These are phyloP conservation scores for Pseudoturritis turrita DNA, from an alignment of 345 rosid species.

Conservation along the genomic window DNA sequence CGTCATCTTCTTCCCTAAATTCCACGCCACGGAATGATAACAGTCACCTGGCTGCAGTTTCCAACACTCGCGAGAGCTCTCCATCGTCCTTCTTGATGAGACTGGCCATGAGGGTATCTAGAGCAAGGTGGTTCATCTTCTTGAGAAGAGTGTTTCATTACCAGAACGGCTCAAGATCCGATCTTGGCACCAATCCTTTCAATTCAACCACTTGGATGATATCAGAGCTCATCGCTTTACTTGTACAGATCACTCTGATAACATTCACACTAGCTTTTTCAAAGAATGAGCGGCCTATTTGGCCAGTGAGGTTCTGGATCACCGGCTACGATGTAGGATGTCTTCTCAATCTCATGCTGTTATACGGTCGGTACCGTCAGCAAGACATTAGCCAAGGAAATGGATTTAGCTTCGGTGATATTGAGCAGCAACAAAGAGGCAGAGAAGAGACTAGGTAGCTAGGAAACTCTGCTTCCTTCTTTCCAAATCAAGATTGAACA, in stretches of 20 bases:
- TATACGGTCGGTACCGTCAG: conserved; percentile 74
- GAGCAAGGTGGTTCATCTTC: conserved; percentile 93
- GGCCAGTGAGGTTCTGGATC: conserved; percentile 96
- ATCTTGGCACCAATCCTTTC: conserved; percentile 88
- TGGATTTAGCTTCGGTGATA: conserved; percentile 45
- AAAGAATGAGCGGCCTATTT: conserved; percentile 65
- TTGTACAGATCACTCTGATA: conserved; percentile 58
- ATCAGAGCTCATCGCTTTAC: conserved; percentile 66
- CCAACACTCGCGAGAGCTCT: conserved; percentile 35
- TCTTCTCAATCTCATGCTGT: conserved; percentile 55
- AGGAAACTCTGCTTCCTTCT: background rate
- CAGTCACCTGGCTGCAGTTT: conserved; percentile 5
- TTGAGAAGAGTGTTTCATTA: conserved; percentile 91
- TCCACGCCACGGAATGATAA: conserved; percentile 35
- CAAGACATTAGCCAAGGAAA: conserved; percentile 41
- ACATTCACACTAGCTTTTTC: conserved; percentile 60
- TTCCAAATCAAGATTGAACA: background rate
- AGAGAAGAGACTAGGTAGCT: conserved; percentile 72
- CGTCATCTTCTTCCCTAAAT: conserved; percentile 39
- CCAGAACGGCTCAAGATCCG: conserved; percentile 80
- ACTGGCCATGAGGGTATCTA: conserved; percentile 69
- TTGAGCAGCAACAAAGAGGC: conserved; percentile 64
- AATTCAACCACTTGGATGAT: conserved; percentile 83
- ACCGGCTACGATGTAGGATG: conserved; percentile 77
- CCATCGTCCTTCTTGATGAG: conserved; percentile 47